Conservation (phyloP, 2,329 filamentous ascomycete genomes). For the Chaetothyriales sp. region DNA sequence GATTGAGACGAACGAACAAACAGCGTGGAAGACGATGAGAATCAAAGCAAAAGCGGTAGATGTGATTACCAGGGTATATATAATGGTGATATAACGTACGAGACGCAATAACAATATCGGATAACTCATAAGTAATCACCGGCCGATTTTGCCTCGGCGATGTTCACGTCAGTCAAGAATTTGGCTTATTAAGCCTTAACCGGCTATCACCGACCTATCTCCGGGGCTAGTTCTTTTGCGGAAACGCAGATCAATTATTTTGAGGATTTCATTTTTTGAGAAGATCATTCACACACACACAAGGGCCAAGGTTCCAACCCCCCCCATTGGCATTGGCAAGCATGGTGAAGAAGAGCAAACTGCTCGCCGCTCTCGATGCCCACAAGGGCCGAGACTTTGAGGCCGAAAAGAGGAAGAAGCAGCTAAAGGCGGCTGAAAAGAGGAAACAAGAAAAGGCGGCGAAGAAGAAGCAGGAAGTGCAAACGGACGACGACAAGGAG, state of each 20-base stretch:
- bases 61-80: not conserved
- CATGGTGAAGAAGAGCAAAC: constrained; percentile 42
- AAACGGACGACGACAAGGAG: constrained; percentile 1
- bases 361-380: constrained; percentile 43
- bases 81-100: not conserved
- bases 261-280: too few species aligned
- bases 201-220: too few species aligned
- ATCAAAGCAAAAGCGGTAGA: not conserved
- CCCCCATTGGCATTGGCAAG: not conserved
- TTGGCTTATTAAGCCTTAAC: too few species aligned
- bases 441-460: constrained; percentile 24
- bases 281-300: too few species aligned
- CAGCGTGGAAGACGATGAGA: not conserved
- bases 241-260: too few species aligned
- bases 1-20: not conserved
- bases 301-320: too few species aligned
- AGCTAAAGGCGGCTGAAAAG: constrained; percentile 36
- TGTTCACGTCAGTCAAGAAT: not conserved
- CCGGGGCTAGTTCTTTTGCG: too few species aligned
- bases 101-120: not conserved
- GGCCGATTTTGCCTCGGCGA: not conserved
- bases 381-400: constrained; percentile 52
- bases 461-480: constrained; percentile 15
- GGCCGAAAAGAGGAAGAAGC: constrained; percentile 61
- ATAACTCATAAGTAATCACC: not conserved